Evolutionary conservation across 139 green algal genomes (phyloP).

Genomic region (Chlamydomonas asymmetrica): DNA sequence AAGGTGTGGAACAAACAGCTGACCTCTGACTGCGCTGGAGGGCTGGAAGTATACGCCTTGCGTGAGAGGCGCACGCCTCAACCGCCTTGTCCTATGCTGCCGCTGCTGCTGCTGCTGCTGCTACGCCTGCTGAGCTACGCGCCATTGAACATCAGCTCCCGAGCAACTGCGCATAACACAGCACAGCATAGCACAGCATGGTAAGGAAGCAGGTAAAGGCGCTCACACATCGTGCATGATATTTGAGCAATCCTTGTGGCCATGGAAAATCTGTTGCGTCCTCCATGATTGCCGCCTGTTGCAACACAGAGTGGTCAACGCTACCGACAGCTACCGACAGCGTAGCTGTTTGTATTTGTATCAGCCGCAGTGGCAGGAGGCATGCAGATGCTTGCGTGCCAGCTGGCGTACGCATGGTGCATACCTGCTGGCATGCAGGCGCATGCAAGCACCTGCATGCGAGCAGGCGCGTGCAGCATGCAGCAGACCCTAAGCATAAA

Average conservation of each 20-base stretch:
- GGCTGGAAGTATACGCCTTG: no score
- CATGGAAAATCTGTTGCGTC: neutral
- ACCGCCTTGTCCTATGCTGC: no score
- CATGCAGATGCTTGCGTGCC: slow-evolving; percentile 1
- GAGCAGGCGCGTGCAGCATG: neutral
- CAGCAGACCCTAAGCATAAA: neutral
- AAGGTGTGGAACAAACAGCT: no score
- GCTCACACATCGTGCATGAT: no score
- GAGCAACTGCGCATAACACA: slow-evolving; percentile 57
- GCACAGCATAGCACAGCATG: no score
- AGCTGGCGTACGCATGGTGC: neutral
- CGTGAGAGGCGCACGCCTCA: no score
- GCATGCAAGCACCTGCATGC: no score
- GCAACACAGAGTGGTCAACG: neutral
- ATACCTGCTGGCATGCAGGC: neutral
- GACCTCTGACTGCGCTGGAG: no score
- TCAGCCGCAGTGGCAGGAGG: neutral
- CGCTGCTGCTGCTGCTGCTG: no score
- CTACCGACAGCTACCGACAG: neutral
- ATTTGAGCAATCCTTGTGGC: no score
- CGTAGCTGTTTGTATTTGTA: neutral
- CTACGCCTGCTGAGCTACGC: no score
- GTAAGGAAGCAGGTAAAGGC: neutral
- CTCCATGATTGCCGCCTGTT: neutral
- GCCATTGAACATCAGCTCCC: slow-evolving; percentile 60